These are phyloP conservation scores for Wickerhamomyces canadensis DNA, from an alignment of 805 yeast genomes.

Conservation along the genomic window DNA sequence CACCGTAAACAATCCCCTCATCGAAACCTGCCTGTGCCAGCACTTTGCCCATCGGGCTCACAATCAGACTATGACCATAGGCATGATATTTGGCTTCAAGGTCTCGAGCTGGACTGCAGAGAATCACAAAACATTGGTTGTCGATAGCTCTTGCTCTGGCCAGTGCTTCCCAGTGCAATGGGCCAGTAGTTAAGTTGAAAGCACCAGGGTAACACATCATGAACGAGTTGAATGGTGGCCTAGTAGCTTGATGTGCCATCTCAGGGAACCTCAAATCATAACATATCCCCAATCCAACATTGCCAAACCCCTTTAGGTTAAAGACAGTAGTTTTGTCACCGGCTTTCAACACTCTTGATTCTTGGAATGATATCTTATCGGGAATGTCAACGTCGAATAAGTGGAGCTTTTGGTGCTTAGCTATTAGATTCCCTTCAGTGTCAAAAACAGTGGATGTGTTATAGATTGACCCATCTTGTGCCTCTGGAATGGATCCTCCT, in stretches of 20 bases:
- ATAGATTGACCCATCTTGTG: slow-evolving; percentile 44
- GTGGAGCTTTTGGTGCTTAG: slow-evolving; percentile 24
- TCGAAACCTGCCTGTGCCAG: slow-evolving; percentile 69
- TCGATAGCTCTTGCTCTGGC: slow-evolving; percentile 74
- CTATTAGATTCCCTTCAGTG: slow-evolving; percentile 68
- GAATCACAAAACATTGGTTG: slow-evolving; percentile 63
- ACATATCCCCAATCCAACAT: slow-evolving; percentile 85
- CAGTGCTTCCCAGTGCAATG: slow-evolving; percentile 74
- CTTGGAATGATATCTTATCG: slow-evolving; percentile 83
- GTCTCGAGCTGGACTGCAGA: slow-evolving; percentile 89
- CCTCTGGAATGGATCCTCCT: slow-evolving; percentile 93
- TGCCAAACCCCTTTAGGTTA: slow-evolving; percentile 55
- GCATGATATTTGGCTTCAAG: slow-evolving; percentile 53
- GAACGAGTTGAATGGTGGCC: slow-evolving; percentile 43
- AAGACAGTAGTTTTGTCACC: slow-evolving; percentile 17
- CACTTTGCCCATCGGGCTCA: slow-evolving; percentile 56
- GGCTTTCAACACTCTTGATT: slow-evolving; percentile 32
- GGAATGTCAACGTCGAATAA: slow-evolving; percentile 53
- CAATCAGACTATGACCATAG: slow-evolving; percentile 62
- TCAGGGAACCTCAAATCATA: slow-evolving; percentile 82
- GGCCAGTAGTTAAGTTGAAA: slow-evolving; percentile 80
- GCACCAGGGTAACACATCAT: slow-evolving; percentile 83
- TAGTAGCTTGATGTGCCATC: slow-evolving; percentile 54
- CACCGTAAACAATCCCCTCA: slow-evolving; percentile 68
- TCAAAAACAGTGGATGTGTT: slow-evolving; percentile 73